Conservation (phyloP, 164 flowering plant species). For the Macadamia tetraphylla region DNA sequence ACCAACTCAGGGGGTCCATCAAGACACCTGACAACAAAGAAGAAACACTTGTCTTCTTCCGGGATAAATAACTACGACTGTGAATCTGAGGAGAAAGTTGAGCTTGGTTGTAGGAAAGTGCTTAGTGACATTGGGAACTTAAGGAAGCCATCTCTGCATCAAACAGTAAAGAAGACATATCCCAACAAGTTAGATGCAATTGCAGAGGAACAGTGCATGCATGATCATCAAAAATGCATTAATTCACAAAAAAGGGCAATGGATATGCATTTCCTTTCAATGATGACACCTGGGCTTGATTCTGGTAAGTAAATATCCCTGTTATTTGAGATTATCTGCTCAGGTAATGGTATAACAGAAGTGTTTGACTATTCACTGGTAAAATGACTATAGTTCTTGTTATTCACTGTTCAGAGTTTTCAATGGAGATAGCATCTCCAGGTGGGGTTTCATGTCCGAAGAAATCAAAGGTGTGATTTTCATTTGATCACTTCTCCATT, state of each 20-base stretch:
- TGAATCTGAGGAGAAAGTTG: constrained; percentile 30
- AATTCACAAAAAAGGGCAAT: background rate
- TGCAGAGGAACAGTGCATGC: background rate
- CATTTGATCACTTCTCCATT: background rate
- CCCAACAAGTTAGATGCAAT: background rate
- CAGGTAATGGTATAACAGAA: too few relatives aligned
- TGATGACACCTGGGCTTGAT: background rate
- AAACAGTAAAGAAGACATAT: constrained; percentile 23
- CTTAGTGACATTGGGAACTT: constrained; percentile 63
- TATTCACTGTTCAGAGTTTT: background rate
- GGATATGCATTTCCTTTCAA: background rate
- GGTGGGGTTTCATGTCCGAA: background rate
- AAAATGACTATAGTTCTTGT: background rate
- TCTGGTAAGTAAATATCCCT: background rate
- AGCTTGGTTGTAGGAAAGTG: constrained; percentile 38
- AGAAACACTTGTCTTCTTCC: constrained; percentile 13
- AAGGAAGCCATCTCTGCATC: constrained; percentile 25
- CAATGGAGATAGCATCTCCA: background rate
- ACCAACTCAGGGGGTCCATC: constrained; percentile 39
- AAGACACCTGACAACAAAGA: constrained; percentile 23
- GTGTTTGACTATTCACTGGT: background rate
- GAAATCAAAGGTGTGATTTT: background rate
- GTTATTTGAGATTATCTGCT: too few relatives aligned
- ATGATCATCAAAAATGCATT: constrained; percentile 2
- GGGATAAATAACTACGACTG: constrained; percentile 19